phyloP scores from a whole-genome alignment of 495 filamentous ascomycete species.

The Daldinia decipiens region DNA sequence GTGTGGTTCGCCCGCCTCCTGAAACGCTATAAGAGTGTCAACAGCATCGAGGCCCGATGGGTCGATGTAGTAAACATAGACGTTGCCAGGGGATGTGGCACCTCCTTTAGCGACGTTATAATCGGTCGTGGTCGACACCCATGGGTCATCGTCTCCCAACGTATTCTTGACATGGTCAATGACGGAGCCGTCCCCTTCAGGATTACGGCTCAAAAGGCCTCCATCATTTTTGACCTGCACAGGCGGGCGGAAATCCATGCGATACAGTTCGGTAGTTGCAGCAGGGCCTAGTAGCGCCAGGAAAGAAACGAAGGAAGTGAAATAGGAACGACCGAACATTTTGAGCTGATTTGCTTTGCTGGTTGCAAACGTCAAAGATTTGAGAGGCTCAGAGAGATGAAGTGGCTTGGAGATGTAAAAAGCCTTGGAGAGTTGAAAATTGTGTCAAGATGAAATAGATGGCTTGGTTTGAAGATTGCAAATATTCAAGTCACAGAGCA shows the following conservation, averaged over 20 bases:
- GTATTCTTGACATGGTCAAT: not conserved
- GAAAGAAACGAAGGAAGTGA: not conserved
- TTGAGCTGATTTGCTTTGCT: not conserved
- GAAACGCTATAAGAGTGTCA: not conserved
- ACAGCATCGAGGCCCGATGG: not conserved
- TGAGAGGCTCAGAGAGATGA: not conserved
- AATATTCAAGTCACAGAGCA: not conserved
- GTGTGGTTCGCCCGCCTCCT: not conserved
- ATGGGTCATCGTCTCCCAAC: not conserved
- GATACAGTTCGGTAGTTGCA: not conserved
- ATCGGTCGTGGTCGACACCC: not conserved
- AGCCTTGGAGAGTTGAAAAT: not conserved
- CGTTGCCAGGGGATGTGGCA: not conserved
- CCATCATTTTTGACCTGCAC: not conserved
- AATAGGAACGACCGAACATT: not conserved
- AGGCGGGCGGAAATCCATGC: not conserved
- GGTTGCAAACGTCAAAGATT: not conserved
- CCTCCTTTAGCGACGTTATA: not conserved
- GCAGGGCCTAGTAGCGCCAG: not conserved
- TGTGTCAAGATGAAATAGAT: not conserved
- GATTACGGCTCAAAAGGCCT: not conserved
- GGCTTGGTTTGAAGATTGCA: not conserved
- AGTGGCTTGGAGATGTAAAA: not conserved
- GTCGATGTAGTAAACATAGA: not conserved
- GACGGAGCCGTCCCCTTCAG: not conserved